phyloP scores from a whole-genome alignment of 2,329 filamentous ascomycete genomes.

The Calonectria honghensis region DNA sequence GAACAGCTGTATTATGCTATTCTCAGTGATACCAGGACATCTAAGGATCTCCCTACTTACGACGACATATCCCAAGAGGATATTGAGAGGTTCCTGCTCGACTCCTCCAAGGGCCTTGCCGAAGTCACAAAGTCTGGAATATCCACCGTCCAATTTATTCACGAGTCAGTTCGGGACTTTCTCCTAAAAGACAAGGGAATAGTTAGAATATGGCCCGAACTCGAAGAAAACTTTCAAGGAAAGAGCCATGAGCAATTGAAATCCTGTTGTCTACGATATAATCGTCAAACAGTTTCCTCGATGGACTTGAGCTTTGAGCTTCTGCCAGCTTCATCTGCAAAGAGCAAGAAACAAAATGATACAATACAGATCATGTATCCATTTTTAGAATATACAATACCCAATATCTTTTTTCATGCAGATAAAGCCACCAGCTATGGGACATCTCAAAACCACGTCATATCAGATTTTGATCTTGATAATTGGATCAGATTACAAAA shows the following conservation, averaged over 20 bases:
- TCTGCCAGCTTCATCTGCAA: too few relatives aligned
- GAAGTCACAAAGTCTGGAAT: background rate
- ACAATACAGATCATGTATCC: too few relatives aligned
- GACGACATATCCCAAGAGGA: background rate
- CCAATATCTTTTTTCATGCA: too few relatives aligned
- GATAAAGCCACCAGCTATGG: too few relatives aligned
- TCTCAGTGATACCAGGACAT: background rate
- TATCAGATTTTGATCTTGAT: too few relatives aligned
- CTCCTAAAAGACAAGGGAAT: background rate
- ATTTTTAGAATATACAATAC: too few relatives aligned
- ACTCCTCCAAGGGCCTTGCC: background rate
- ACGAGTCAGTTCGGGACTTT: background rate
- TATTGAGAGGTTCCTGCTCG: background rate
- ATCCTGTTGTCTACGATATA: background rate
- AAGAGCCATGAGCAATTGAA: background rate
- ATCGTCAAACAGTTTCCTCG: too few relatives aligned
- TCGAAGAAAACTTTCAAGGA: background rate
- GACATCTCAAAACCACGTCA: too few relatives aligned
- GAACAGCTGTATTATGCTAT: slow-evolving; percentile 65
- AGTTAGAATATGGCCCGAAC: background rate
- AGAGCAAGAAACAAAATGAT: too few relatives aligned
- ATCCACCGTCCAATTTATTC: background rate
- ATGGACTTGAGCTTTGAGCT: too few relatives aligned
- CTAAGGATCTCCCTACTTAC: too few relatives aligned
- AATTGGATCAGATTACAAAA: too few relatives aligned